A percentile compares a stretch with the other conserved stretches of the same genome.
Conservation (phyloP, 1,284 basidiomycete genomes). For the Moniliella sp. region DNA sequence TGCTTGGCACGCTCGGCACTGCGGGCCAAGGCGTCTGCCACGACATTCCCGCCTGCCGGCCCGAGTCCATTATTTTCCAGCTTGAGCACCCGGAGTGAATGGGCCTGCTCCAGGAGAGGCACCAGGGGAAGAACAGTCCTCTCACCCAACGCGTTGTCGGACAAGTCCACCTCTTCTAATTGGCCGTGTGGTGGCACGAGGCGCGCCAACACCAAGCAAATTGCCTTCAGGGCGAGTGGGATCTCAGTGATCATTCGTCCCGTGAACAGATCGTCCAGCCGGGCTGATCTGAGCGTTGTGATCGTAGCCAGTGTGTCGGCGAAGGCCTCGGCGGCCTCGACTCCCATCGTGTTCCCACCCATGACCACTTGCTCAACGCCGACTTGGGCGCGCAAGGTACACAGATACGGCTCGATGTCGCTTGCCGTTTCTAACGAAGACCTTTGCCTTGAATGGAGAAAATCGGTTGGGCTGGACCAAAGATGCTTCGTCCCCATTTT, state of each 20-base stretch:
- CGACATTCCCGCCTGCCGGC: conserved; percentile 60
- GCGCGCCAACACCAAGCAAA: conserved; percentile 65
- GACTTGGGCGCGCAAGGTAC: conserved; percentile 43
- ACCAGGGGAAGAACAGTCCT: conserved; percentile 86
- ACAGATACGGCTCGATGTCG: conserved; percentile 53
- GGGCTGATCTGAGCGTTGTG: conserved; percentile 45
- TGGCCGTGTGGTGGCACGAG: no score
- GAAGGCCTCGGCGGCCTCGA: conserved; percentile 67
- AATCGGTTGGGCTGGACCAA: no score
- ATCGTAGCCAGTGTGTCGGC: conserved; percentile 58
- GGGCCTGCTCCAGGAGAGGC: conserved; percentile 42
- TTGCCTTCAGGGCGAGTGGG: conserved; percentile 62
- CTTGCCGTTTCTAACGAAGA: conserved; percentile 61
- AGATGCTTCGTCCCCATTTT: no score
- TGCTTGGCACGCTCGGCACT: conserved; percentile 52
- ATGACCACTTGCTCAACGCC: conserved; percentile 62
- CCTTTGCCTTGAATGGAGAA: conserved; percentile 39
- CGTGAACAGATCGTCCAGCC: conserved; percentile 79
- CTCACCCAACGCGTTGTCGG: conserved; percentile 89
- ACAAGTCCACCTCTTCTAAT: conserved; percentile 69
- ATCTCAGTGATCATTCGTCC: conserved; percentile 87
- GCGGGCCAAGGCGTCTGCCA: conserved; percentile 61
- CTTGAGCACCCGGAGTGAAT: conserved; percentile 57
- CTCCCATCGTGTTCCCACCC: conserved; percentile 80
- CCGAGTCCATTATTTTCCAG: conserved; percentile 95